Percentiles rank a stretch among this genome's conserved stretches.
Conservation (phyloP, 768 basidiomycete species). For the Auricularia sp. region DNA sequence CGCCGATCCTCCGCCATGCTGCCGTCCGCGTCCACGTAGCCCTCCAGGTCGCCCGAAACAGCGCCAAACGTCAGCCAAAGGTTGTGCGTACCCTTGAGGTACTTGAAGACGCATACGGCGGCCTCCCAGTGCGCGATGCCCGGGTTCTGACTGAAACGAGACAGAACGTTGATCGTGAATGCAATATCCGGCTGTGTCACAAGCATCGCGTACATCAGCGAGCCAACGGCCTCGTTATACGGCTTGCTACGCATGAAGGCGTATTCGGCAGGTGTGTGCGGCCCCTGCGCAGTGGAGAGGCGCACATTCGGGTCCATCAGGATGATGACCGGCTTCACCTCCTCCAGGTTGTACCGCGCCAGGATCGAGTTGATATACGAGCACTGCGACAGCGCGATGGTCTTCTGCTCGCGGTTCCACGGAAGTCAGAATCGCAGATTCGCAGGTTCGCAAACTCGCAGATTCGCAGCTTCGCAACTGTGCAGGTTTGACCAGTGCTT, state of each 20-base stretch:
- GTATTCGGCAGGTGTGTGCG: neutral
- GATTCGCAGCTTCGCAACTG: too few relatives aligned
- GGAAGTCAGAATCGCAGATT: too few relatives aligned
- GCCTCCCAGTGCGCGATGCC: slow-evolving; percentile 7
- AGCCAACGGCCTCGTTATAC: slow-evolving; percentile 22
- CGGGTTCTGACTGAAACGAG: slow-evolving; percentile 19
- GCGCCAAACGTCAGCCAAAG: slow-evolving; percentile 12
- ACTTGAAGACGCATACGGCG: slow-evolving; percentile 13
- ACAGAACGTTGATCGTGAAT: slow-evolving; percentile 17
- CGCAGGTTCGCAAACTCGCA: too few relatives aligned
- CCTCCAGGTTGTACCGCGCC: slow-evolving; percentile 18
- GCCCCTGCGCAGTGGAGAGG: neutral
- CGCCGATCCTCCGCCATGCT: slow-evolving; percentile 15
- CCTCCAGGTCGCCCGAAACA: slow-evolving; percentile 7
- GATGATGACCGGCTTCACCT: slow-evolving; percentile 17
- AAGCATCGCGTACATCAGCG: slow-evolving; percentile 20
- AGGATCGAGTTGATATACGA: slow-evolving; percentile 26
- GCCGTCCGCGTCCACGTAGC: slow-evolving; percentile 20
- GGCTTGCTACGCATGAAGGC: neutral
- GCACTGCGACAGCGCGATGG: slow-evolving; percentile 15
- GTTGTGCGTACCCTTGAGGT: slow-evolving; percentile 19
- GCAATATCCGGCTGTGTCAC: slow-evolving; percentile 22
- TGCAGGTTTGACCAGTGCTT: too few relatives aligned
- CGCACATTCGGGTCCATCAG: slow-evolving; percentile 25
- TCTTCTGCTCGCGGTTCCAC: slow-evolving; percentile 10